phyloP scores from a whole-genome alignment of 495 filamentous ascomycete genomes.

The Penicillium robsamsonii region DNA sequence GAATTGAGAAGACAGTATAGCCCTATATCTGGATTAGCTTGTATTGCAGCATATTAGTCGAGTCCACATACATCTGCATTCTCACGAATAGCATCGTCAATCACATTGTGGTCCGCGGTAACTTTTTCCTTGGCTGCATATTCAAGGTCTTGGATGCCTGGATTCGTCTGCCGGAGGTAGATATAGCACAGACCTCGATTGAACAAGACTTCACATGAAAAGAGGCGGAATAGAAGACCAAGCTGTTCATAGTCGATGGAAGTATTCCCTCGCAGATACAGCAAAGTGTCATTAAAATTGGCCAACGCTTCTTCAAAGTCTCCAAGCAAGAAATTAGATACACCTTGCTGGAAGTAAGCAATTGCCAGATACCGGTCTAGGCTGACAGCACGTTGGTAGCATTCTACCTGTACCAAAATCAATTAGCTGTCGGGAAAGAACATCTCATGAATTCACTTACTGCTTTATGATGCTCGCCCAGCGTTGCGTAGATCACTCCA shows the following conservation, averaged over 20 bases:
- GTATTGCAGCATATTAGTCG: background rate
- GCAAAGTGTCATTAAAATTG: conserved; percentile 97
- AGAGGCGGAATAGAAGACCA: conserved; percentile 92
- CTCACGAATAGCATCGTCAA: conserved; percentile 92
- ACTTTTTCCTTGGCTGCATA: conserved; percentile 96
- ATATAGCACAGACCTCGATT: conserved; percentile 98
- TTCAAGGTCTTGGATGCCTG: conserved; percentile 85
- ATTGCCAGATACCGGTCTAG: conserved; percentile 95
- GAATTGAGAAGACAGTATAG: conserved; percentile 98
- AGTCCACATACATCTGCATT: conserved; percentile 78
- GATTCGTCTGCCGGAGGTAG: conserved; percentile 86
- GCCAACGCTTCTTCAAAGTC: conserved; percentile 97
- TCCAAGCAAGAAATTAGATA: conserved; percentile 95
- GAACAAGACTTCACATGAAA: conserved; percentile 97
- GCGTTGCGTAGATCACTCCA: conserved; percentile 94
- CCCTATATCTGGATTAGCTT: conserved; percentile 54
- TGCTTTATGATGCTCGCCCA: conserved; percentile 95
- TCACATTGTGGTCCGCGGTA: conserved; percentile 92
- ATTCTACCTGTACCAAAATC: conserved; percentile 69
- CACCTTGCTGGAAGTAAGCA: conserved; percentile 97
- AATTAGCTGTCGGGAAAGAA: background rate
- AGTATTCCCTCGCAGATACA: conserved; percentile 93
- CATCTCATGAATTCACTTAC: conserved; percentile 53
- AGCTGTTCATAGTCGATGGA: conserved; percentile 98
- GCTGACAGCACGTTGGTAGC: conserved; percentile 84